Evolutionary conservation across 2,329 filamentous ascomycete genomes (phyloP), one percentile per base, ranked within the genome.

Genomic region (Trichoderma polysporum): DNA sequence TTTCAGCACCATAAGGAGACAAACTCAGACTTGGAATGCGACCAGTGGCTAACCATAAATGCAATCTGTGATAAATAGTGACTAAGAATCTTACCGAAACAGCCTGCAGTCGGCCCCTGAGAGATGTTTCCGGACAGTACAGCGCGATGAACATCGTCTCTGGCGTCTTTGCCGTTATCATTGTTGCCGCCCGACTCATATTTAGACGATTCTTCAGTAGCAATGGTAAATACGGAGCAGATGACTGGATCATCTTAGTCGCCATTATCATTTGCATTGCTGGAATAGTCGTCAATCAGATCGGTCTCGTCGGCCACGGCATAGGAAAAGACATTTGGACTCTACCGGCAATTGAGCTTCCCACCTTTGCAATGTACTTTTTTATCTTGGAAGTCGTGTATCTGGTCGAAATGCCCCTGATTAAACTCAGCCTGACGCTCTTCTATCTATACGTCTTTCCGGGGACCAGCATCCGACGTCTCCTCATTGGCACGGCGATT

Each of bases 371-470:
- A 12, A 66, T 70, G 2, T 76, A 65, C 39, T 78, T 79, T 59
- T 78, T 73, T 68, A 29, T 77, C 5, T 71, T 77, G 4, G 76
- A 79, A 33, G 70, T 79, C 0, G 73, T 81, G 19, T 82, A 82
- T 69, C 78, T 82, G 69, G 35, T 74, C 1, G 74, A 78, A 41
- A 73, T 79, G 56, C 74, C 76, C 5, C 69, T 81, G 4, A 74
- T 80, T 37, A 82, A 82, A 69, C 71, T 81, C 25, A 79, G 80
- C 1, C 70, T 83, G 15, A 68, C 82, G 5, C 75, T 78, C 68
- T 81, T 83, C 68, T 83, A 82, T 66, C 73, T 81, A 10, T 75
- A 78, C 25, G 79, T 83, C 50, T 82, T 82, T 47, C 77, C 78
- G 0, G 72, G 72, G 0, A 68, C 62, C 2, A 67, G 49, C 0